Conservation (phyloP, 331 rosid species). For the Quercus phellos region DNA sequence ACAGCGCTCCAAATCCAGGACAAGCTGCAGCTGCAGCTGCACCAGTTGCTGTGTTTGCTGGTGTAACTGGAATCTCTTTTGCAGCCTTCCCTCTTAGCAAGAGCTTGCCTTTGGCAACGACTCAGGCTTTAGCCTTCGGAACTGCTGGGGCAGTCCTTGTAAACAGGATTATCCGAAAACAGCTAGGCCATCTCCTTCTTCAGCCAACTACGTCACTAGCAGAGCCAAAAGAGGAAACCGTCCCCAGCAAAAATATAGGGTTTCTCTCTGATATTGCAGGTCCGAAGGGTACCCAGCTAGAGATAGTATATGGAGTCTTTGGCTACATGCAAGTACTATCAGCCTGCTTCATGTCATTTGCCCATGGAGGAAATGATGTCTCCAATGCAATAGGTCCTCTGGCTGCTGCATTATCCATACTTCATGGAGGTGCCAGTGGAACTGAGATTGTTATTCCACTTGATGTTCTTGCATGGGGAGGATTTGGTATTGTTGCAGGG, state of each 20-base stretch:
- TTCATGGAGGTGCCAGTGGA: conserved; percentile 60
- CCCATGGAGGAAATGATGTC: conserved; percentile 96
- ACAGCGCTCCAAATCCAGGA: conserved; percentile 93
- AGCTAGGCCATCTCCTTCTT: conserved; percentile 82
- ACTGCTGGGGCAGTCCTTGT: conserved; percentile 61
- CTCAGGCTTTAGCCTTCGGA: conserved; percentile 72
- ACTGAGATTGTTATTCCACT: conserved; percentile 73
- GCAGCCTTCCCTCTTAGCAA: conserved; percentile 76
- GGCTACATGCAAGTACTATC: conserved; percentile 96
- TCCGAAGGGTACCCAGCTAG: conserved; percentile 80
- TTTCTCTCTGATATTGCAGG: conserved; percentile 84
- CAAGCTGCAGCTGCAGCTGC: conserved; percentile 97
- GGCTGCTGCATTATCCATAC: conserved; percentile 87
- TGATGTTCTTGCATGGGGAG: conserved; percentile 99
- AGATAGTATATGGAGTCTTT: conserved; percentile 90
- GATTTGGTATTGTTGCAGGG: conserved; percentile 95
- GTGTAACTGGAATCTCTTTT: conserved; percentile 72
- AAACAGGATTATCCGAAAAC: conserved; percentile 61
- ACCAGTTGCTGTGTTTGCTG: conserved; percentile 77
- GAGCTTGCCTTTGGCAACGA: conserved; percentile 44
- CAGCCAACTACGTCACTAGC: conserved; percentile 33
- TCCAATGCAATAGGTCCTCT: conserved; percentile 95
- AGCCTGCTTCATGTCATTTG: conserved; percentile 98
- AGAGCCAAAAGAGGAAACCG: conserved; percentile 37
- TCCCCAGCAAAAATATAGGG: conserved; percentile 44